A percentile compares a stretch with the other conserved stretches of the same genome.
phyloP scores from a whole-genome alignment of 2,329 filamentous ascomycete genomes.

The Arthrocladium fulminans region DNA sequence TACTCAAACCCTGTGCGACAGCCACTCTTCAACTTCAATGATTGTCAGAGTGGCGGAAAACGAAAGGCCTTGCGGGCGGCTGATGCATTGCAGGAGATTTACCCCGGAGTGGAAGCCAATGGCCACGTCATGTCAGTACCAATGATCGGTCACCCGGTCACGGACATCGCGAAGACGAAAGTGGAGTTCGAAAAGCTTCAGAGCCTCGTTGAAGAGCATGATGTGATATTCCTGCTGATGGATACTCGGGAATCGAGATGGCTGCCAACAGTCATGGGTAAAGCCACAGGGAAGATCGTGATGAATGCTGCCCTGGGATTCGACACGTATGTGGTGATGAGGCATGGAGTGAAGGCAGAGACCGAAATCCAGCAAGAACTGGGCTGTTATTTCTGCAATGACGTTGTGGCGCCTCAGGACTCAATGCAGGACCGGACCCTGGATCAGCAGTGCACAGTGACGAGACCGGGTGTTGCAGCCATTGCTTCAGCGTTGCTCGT shows the following conservation, averaged over 20 bases:
- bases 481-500: slow-evolving; percentile 88
- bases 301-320: slow-evolving; percentile 95
- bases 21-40: slow-evolving; percentile 80
- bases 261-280: slow-evolving; percentile 94
- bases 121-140: slow-evolving; percentile 81
- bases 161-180: slow-evolving; percentile 60
- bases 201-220: slow-evolving; percentile 69
- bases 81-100: slow-evolving; percentile 72
- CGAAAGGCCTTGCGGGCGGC: slow-evolving; percentile 77
- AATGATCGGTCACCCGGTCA: slow-evolving; percentile 88
- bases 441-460: slow-evolving; percentile 97
- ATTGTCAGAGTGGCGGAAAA: slow-evolving; percentile 76
- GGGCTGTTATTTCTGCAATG: slow-evolving; percentile 97
- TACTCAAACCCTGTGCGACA: slow-evolving; percentile 96
- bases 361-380: slow-evolving; percentile 50
- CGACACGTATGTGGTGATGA: slow-evolving; percentile 94
- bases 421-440: slow-evolving; percentile 90
- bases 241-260: slow-evolving; percentile 90
- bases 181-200: slow-evolving; percentile 68
- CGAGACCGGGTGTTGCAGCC: slow-evolving; percentile 80
- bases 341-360: slow-evolving; percentile 64
- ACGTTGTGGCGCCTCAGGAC: slow-evolving; percentile 86
- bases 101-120: slow-evolving; percentile 74
- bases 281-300: slow-evolving; percentile 84
- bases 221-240: slow-evolving; percentile 94